These are phyloP conservation scores for Xerocomellus amylosporus DNA, from an alignment of 768 basidiomycete genomes.

Conservation along the genomic window DNA sequence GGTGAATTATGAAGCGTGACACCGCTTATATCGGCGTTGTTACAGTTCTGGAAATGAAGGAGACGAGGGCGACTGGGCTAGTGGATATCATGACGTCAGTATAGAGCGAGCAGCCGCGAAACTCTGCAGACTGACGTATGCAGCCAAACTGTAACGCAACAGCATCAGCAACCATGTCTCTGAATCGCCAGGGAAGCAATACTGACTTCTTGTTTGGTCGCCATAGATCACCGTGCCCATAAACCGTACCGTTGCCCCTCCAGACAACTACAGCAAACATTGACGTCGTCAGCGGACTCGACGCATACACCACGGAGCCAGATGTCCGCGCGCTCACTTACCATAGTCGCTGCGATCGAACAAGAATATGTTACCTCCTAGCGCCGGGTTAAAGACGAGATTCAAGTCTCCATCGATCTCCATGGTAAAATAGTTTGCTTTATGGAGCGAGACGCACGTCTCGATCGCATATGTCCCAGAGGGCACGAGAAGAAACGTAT, in stretches of 20 bases:
- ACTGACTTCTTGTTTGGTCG: not conserved
- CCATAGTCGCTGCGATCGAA: constrained; percentile 3
- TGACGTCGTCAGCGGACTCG: not conserved
- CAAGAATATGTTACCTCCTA: not conserved
- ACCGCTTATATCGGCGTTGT: constrained; percentile 8
- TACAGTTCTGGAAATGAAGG: constrained; percentile 5
- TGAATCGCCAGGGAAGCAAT: not conserved
- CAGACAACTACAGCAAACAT: constrained; percentile 3
- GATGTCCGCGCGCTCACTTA: not conserved
- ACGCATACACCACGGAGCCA: not conserved
- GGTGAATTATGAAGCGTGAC: constrained; percentile 15
- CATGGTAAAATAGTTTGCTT: not conserved
- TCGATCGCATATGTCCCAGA: constrained; percentile 1
- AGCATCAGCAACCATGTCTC: not conserved
- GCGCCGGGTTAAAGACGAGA: not conserved
- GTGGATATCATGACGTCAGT: not conserved
- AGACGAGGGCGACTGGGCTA: constrained; percentile 7
- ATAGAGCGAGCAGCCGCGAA: not conserved
- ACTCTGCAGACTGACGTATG: not conserved
- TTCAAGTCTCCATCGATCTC: constrained; percentile 3
- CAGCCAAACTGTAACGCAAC: not conserved
- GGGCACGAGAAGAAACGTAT: constrained; percentile 11
- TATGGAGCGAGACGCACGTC: not conserved
- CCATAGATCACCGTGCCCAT: constrained; percentile 7
- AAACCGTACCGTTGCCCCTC: constrained; percentile 3